Percentiles rank a stretch among this genome's conserved stretches.
phyloP scores from a whole-genome alignment of 768 basidiomycete species.

The Boletus rubescentipes region DNA sequence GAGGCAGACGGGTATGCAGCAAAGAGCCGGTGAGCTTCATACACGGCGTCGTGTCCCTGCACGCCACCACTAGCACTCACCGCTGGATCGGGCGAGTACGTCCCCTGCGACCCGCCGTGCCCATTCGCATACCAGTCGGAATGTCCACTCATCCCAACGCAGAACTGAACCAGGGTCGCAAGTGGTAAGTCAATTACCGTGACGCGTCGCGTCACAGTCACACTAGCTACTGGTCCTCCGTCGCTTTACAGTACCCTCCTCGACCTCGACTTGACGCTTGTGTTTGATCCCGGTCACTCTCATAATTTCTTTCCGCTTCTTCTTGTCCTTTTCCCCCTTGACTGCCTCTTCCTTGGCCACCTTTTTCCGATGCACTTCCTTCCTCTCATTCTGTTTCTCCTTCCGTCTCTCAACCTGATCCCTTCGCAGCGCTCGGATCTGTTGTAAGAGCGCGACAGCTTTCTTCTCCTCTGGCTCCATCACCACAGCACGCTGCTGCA shows the following conservation, averaged over 20 bases:
- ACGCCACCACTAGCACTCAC: background rate
- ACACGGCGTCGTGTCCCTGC: slow-evolving; percentile 46
- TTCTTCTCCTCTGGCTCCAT: slow-evolving; percentile 95
- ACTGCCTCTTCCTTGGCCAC: slow-evolving; percentile 64
- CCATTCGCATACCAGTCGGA: slow-evolving; percentile 27
- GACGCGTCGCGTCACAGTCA: slow-evolving; percentile 23
- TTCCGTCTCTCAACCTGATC: slow-evolving; percentile 77
- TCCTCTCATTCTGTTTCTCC: slow-evolving; percentile 85
- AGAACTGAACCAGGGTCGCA: background rate
- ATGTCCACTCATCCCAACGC: slow-evolving; percentile 25
- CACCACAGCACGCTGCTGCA: slow-evolving; percentile 93
- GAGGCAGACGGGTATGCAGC: slow-evolving; percentile 73
- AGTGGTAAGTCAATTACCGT: slow-evolving; percentile 5
- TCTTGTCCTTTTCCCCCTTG: slow-evolving; percentile 68
- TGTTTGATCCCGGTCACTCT: slow-evolving; percentile 65
- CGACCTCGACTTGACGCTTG: slow-evolving; percentile 60
- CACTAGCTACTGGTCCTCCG: slow-evolving; percentile 38
- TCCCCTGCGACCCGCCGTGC: slow-evolving; percentile 13
- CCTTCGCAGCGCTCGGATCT: slow-evolving; percentile 88
- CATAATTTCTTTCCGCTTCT: slow-evolving; percentile 78
- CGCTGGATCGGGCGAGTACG: slow-evolving; percentile 13
- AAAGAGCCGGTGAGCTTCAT: slow-evolving; percentile 66
- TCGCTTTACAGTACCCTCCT: slow-evolving; percentile 60
- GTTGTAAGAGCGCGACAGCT: slow-evolving; percentile 87
- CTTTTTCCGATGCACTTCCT: slow-evolving; percentile 66